Conservation (phyloP, 164 flowering plant genomes). For the Euptelea pleiosperma region DNA sequence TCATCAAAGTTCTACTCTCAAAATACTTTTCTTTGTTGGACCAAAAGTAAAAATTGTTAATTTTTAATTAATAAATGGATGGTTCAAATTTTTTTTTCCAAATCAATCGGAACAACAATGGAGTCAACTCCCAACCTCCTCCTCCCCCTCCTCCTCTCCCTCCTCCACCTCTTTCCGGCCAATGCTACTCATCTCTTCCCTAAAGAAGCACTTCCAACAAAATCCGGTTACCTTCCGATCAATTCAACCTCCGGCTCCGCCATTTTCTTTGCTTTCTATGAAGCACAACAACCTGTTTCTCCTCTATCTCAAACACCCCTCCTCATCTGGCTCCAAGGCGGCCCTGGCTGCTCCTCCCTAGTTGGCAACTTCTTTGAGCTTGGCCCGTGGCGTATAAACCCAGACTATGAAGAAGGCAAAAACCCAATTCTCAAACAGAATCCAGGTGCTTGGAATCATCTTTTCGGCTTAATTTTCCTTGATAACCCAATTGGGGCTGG, state of each 20-base stretch:
- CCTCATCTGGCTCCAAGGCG: slow-evolving; percentile 85
- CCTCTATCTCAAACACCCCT: slow-evolving; percentile 56
- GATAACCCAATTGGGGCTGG: slow-evolving; percentile 85
- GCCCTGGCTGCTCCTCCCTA: slow-evolving; percentile 90
- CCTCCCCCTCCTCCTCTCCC: slow-evolving; percentile 12
- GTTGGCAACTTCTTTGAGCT: slow-evolving; percentile 72
- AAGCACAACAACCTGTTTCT: slow-evolving; percentile 52
- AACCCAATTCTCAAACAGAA: slow-evolving; percentile 42
- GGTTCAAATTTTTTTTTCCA: too few species aligned
- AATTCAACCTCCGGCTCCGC: slow-evolving; percentile 48
- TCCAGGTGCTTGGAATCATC: slow-evolving; percentile 65
- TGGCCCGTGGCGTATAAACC: slow-evolving; percentile 59
- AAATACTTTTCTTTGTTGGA: too few species aligned
- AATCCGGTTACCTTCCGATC: slow-evolving; percentile 69
- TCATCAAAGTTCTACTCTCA: too few species aligned
- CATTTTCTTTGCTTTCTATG: slow-evolving; percentile 72
- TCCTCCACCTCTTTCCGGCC: neutral
- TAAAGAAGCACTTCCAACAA: slow-evolving; percentile 58
- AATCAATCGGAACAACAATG: too few species aligned
- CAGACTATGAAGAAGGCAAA: slow-evolving; percentile 1
- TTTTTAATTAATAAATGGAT: too few species aligned
- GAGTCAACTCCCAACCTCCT: slow-evolving; percentile 14
- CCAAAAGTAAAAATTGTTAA: too few species aligned
- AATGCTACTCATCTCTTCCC: slow-evolving; percentile 33
- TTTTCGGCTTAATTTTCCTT: slow-evolving; percentile 65